Evolutionary conservation across 495 filamentous ascomycete genomes (phyloP), one percentile per base, ranked within the genome.

Genomic region (Podospora bellae-mahoneyi): DNA sequence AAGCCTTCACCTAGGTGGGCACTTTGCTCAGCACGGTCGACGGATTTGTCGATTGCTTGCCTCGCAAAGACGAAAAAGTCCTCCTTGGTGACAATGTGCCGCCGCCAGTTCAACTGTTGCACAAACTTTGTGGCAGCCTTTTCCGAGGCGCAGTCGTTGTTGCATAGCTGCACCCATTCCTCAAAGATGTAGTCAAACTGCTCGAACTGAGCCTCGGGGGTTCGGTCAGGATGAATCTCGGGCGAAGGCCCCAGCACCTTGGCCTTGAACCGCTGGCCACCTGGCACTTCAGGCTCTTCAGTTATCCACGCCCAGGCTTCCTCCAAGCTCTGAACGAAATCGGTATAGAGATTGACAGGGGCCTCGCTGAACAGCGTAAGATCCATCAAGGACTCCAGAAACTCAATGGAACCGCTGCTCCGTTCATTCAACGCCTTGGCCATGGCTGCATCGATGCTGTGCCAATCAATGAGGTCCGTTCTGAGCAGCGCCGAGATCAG

Each of bases 121-220:
- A 98, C 87, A 78, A 98, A 99, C 2, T 92, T 86, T 7, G 84
- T 78, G 64, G 87, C 83, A 0, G 90, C 84, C 72, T 90, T 92
- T 32, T 93, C 90, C 13, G 87, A 87, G 0, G 88, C 87, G 68
- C 87, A 85, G 10, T 85, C 83, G 61, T 91, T 90, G 77, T 90
- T 87, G 81, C 88, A 93, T 18, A 98, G 84, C 54, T 89, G 87
- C 66, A 93, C 85, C 95, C 95, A 99, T 76, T 98, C 95, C 10
- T 90, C 91, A 75, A 99, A 97, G 56, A 96, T 84, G 74, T 98
- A 98, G 72, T 96, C 91, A 79, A 97, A 87, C 71, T 97, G 94
- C 64, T 94, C 90, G 58, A 87, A 86, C 72, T 88, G 88, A 56
- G 74, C 73, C 13, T 73, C 71, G 39, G 69, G 67, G 15, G 67